These are phyloP conservation scores for Ceratonia siliqua DNA, from an alignment of 306 rosid species.

Conservation along the genomic window DNA sequence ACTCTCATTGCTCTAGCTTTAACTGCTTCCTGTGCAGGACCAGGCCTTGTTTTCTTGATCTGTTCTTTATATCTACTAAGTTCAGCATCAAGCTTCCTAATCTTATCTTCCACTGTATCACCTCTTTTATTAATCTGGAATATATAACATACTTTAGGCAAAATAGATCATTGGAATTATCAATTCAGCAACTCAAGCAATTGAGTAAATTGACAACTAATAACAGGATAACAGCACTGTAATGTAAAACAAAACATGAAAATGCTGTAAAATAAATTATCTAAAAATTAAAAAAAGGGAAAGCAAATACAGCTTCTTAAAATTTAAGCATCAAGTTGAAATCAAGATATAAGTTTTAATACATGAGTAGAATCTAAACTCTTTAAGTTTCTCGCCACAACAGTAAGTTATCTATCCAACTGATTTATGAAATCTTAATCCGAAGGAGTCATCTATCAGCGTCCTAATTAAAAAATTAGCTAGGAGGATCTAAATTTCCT, in stretches of 20 bases:
- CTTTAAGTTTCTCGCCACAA: neutral
- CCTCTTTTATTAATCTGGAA: conserved; percentile 85
- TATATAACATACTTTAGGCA: conserved; percentile 4
- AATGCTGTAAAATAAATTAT: neutral
- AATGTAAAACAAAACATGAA: neutral
- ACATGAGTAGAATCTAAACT: neutral
- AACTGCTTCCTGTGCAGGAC: conserved; percentile 90
- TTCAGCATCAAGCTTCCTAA: conserved; percentile 81
- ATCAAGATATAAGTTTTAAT: conserved; percentile 5
- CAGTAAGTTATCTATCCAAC: neutral
- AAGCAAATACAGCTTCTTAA: neutral
- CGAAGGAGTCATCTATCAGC: neutral
- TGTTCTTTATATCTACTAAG: conserved; percentile 91
- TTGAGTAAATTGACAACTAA: neutral
- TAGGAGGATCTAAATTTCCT: neutral
- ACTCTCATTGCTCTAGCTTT: conserved; percentile 96
- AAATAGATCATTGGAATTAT: neutral
- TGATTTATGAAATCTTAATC: neutral
- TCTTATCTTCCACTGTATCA: conserved; percentile 83
- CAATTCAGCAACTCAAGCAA: conserved; percentile 5
- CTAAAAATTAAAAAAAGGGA: neutral
- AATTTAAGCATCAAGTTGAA: neutral
- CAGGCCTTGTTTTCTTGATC: conserved; percentile 93
- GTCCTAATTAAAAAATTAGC: neutral
- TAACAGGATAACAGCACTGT: neutral